These are phyloP conservation scores for Wallacemonas sp. DNA, from an alignment of 208 protist genomes.

Conservation along the genomic window DNA sequence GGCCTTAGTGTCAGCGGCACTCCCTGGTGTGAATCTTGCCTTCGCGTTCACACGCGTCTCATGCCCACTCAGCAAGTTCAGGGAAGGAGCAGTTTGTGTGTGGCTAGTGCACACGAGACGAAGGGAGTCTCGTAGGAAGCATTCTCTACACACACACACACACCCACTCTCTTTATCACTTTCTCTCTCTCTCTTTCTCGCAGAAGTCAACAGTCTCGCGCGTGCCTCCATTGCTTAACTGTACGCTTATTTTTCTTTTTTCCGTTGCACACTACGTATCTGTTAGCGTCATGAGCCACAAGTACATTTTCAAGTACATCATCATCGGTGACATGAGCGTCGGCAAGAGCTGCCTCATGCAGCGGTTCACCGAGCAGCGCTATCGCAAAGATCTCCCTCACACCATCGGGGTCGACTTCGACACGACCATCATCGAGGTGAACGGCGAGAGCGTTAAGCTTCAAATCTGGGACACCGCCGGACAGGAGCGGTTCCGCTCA, in stretches of 20 bases:
- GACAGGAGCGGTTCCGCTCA: constrained; percentile 88
- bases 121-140: too few relatives aligned
- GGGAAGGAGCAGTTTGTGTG: too few relatives aligned
- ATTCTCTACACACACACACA: too few relatives aligned
- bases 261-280: not conserved
- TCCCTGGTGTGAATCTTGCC: too few relatives aligned
- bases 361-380: constrained; percentile 97
- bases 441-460: constrained; percentile 95
- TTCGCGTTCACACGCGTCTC: too few relatives aligned
- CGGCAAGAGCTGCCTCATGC: constrained; percentile 97
- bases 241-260: not conserved
- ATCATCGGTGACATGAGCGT: constrained; percentile 98
- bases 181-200: too few relatives aligned
- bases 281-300: constrained; percentile 67
- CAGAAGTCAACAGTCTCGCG: not conserved
- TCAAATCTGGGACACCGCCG: constrained; percentile 98
- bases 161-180: too few relatives aligned
- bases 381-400: constrained; percentile 95
- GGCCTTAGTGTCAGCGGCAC: too few relatives aligned
- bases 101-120: too few relatives aligned
- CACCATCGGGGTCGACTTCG: constrained; percentile 99
- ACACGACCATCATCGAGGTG: constrained; percentile 95
- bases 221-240: not conserved
- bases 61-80: too few relatives aligned
- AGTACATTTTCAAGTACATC: constrained; percentile 98